Conservation (phyloP, 2,329 filamentous ascomycete species). For the Pezicula carpinea region DNA sequence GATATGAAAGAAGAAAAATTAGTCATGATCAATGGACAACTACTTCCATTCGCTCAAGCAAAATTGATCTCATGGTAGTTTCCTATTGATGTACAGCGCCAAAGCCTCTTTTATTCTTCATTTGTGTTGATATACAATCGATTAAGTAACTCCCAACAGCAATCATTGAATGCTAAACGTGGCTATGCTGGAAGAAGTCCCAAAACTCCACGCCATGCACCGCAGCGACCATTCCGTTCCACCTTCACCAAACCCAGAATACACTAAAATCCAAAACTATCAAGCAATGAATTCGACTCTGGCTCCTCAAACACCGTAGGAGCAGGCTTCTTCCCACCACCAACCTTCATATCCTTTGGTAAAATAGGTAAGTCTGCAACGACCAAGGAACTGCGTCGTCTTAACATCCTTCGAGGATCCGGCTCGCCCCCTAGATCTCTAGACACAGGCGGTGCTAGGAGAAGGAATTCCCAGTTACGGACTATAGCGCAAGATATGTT, state of each 20-base stretch:
- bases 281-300: constrained; percentile 80
- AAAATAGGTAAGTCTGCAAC: constrained; percentile 64
- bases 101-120: too few relatives aligned
- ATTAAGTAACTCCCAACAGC: too few relatives aligned
- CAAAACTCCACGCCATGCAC: not conserved
- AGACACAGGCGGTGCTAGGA: constrained; percentile 37
- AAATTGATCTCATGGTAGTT: too few relatives aligned
- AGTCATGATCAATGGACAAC: not conserved
- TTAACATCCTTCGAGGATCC: constrained; percentile 53
- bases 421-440: constrained; percentile 33
- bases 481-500: constrained; percentile 40
- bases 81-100: too few relatives aligned
- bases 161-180: too few relatives aligned
- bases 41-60: too few relatives aligned
- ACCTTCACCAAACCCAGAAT: not conserved
- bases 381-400: constrained; percentile 70
- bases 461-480: constrained; percentile 76
- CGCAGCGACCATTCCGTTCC: not conserved
- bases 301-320: constrained; percentile 87
- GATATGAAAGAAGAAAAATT: too few relatives aligned
- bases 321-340: constrained; percentile 47
- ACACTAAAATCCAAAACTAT: constrained; percentile 82
- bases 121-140: too few relatives aligned
- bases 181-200: not conserved
- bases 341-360: constrained; percentile 37